phyloP scores from a whole-genome alignment of 2,329 filamentous ascomycete species.

The Apiospora sp. region DNA sequence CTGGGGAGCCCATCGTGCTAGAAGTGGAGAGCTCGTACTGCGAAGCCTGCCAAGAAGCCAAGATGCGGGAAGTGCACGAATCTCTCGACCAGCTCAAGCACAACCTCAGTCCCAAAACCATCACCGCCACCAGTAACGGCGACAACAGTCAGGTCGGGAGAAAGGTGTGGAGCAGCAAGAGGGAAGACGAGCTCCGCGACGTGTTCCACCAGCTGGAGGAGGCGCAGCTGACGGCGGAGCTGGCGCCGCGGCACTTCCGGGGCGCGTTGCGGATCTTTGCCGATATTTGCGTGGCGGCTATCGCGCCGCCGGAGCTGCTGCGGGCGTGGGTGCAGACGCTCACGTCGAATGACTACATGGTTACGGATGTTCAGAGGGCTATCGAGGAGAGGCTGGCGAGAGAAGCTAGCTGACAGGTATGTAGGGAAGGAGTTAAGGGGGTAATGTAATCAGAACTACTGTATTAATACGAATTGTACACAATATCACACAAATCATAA shows the following conservation, averaged over 20 bases:
- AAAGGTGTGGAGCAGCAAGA: not conserved
- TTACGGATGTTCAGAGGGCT: not conserved
- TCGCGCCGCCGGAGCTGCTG: conserved; percentile 1
- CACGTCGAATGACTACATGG: not conserved
- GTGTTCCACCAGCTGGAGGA: conserved; percentile 2
- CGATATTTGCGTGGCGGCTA: not conserved
- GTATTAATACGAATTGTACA: not conserved
- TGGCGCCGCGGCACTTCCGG: conserved; percentile 13
- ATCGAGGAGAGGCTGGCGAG: not conserved
- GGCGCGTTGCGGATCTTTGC: not conserved
- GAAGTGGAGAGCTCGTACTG: conserved; percentile 10
- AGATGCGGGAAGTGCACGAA: not conserved
- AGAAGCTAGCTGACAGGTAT: not conserved
- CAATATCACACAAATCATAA: not conserved
- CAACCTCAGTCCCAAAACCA: not conserved
- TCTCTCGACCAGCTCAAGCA: not conserved
- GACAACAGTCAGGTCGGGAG: too few species aligned
- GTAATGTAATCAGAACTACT: not conserved
- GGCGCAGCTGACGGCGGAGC: conserved; percentile 14
- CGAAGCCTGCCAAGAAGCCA: conserved; percentile 3
- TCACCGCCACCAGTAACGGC: not conserved
- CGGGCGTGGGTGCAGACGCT: not conserved
- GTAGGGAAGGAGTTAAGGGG: not conserved
- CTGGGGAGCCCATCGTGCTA: not conserved
- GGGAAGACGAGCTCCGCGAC: conserved; percentile 6